Evolutionary conservation across 352 stramenopile genomes (phyloP).

Genomic region (Phytophthora constricta): DNA sequence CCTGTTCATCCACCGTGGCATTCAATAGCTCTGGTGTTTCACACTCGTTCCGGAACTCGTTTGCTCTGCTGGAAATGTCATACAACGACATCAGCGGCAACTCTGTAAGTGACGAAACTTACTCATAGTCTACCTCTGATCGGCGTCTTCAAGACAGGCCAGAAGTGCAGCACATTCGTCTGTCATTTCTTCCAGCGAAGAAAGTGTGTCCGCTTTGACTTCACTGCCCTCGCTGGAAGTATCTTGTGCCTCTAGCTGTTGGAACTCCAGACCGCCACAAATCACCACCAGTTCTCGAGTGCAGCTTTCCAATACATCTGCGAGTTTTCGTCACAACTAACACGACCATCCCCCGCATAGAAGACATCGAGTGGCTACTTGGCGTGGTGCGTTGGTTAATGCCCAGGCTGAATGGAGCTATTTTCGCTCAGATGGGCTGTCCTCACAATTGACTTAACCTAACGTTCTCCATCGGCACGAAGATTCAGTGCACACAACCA

Average conservation of each 20-base stretch:
- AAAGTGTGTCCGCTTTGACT: constrained; percentile 12
- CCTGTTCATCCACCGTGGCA: not conserved
- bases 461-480: not conserved
- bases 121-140: constrained; percentile 1
- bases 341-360: not conserved
- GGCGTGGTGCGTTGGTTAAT: constrained; percentile 10
- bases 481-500: not conserved
- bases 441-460: not conserved
- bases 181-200: constrained; percentile 29
- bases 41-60: not conserved
- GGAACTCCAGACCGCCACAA: constrained; percentile 30
- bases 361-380: not conserved
- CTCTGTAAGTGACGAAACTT: not conserved
- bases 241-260: constrained; percentile 14
- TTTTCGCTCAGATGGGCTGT: not conserved
- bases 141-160: constrained; percentile 23
- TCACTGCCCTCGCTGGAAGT: not conserved
- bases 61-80: not conserved
- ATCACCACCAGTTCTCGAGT: constrained; percentile 28
- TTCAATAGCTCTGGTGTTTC: not conserved
- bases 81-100: not conserved
- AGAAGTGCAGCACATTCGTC: constrained; percentile 31
- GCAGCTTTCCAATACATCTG: constrained; percentile 25
- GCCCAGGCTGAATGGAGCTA: constrained; percentile 6
- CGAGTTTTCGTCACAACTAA: constrained; percentile 18